Conservation (phyloP, 2,329 filamentous ascomycete species). For the Apiospora malaysiana region DNA sequence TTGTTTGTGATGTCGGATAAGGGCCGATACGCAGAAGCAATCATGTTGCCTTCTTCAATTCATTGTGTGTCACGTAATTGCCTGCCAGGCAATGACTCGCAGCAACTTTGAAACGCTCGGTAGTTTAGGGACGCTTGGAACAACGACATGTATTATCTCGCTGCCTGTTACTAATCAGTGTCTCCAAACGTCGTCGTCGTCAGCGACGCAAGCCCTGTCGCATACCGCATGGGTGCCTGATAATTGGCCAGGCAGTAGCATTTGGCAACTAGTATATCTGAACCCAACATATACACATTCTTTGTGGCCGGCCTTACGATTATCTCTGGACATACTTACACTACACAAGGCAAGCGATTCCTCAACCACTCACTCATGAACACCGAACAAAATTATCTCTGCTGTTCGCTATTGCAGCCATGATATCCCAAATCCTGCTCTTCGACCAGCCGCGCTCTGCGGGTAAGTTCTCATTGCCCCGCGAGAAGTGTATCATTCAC, state of each 20-base stretch:
- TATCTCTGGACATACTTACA: not conserved
- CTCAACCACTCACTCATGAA: too few relatives aligned
- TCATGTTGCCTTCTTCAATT: too few relatives aligned
- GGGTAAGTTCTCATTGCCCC: not conserved
- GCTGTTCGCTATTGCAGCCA: not conserved
- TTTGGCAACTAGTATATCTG: not conserved
- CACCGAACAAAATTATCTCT: not conserved
- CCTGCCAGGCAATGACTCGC: too few relatives aligned
- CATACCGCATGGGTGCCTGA: not conserved
- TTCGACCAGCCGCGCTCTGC: not conserved
- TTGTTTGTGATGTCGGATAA: too few relatives aligned
- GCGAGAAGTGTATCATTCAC: not conserved
- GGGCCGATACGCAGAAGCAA: too few relatives aligned
- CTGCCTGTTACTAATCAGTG: not conserved
- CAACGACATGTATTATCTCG: not conserved
- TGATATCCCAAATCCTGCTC: not conserved
- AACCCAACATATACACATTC: not conserved
- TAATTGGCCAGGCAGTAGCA: not conserved
- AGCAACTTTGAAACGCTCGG: not conserved
- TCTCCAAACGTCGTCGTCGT: not conserved
- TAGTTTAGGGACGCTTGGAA: not conserved
- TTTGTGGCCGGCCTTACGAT: not conserved
- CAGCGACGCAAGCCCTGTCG: not conserved
- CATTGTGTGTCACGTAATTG: too few relatives aligned
- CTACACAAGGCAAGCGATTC: not conserved